Conservation (phyloP, 192 early-diverging fungal genomes). For the Gamsiella multidivaricata region DNA sequence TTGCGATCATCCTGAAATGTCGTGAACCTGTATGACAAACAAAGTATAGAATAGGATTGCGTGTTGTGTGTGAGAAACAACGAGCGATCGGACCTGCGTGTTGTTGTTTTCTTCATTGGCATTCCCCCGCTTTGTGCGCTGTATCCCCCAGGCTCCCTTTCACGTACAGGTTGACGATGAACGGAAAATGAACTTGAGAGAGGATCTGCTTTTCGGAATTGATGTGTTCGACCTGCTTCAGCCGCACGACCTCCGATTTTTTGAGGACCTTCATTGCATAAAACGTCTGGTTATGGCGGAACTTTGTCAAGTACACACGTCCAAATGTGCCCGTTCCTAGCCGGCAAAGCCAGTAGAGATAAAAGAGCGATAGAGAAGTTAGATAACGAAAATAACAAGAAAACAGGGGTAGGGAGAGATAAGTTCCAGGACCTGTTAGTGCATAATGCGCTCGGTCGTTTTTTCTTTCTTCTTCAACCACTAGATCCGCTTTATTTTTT, state of each 20-base stretch:
- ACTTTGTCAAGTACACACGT: constrained; percentile 89
- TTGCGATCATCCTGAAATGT: constrained; percentile 96
- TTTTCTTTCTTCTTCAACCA: neutral
- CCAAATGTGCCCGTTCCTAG: constrained; percentile 98
- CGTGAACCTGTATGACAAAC: constrained; percentile 69
- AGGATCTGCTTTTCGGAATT: constrained; percentile 86
- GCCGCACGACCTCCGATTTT: constrained; percentile 82
- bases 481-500: neutral
- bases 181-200: constrained; percentile 76
- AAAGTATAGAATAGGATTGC: constrained; percentile 8
- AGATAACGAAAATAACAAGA: neutral
- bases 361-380: neutral
- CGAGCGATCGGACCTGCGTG: no score
- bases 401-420: neutral
- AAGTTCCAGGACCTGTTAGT: no score
- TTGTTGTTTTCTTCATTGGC: no score
- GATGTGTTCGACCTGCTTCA: constrained; percentile 90
- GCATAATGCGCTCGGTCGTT: no score
- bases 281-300: constrained; percentile 68
- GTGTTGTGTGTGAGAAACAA: no score
- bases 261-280: constrained; percentile 91
- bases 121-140: no score
- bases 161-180: constrained; percentile 82
- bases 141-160: neutral
- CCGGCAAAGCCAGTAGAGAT: neutral